phyloP scores from a whole-genome alignment of 1,284 basidiomycete genomes.

The Pisolithus thermaeus region DNA sequence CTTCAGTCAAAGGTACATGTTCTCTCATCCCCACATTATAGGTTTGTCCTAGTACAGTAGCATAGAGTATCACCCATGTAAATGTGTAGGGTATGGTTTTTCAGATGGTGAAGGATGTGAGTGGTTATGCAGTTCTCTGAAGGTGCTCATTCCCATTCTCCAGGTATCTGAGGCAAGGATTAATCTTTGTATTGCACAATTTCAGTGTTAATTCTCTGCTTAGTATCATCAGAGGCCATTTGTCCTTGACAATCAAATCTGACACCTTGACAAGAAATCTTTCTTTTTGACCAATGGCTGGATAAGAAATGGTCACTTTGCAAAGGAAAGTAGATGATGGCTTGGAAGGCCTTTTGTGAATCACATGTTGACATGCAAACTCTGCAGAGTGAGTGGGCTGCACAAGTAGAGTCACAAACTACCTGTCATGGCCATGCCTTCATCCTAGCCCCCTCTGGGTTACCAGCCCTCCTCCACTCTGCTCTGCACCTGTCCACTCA shows the following conservation, averaged over 20 bases:
- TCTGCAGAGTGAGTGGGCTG: background rate
- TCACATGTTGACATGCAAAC: background rate
- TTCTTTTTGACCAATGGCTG: background rate
- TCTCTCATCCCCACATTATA: no score
- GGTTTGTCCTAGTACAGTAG: background rate
- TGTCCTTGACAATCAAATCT: no score
- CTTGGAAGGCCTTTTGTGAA: background rate
- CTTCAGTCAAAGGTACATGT: background rate
- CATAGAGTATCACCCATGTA: background rate
- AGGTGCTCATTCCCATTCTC: conserved; percentile 9
- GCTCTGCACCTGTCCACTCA: no score
- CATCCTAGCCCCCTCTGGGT: no score
- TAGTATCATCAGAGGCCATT: no score
- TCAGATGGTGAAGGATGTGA: no score
- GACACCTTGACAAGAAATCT: background rate
- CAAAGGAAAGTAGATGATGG: background rate
- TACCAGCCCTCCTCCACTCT: no score
- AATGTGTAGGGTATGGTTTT: conserved; percentile 1
- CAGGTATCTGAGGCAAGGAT: background rate
- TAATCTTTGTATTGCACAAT: background rate
- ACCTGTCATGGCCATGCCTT: no score
- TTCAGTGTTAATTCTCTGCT: no score
- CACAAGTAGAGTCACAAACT: background rate
- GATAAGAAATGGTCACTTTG: background rate
- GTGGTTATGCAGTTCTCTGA: conserved; percentile 30